A percentile compares a stretch with the other conserved stretches of the same genome.
phyloP scores from a whole-genome alignment of 2,329 filamentous ascomycete genomes.

The Zymoseptoria passerinii region DNA sequence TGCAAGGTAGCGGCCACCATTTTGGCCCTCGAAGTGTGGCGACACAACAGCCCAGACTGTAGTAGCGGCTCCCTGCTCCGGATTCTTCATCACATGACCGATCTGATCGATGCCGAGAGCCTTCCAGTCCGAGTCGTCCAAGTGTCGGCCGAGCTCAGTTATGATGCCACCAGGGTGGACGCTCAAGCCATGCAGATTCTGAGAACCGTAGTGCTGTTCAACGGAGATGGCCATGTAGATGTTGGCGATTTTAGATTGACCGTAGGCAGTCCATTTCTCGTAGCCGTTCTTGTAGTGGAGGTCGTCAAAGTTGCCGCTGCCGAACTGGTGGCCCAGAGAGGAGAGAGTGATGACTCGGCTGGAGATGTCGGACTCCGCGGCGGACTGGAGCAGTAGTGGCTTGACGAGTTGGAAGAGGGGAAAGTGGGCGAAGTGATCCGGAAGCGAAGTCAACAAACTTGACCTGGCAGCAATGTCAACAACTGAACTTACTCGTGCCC shows the following conservation, averaged over 20 bases:
- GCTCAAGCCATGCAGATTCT: conserved; percentile 37
- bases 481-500: conserved; percentile 27
- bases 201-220: conserved; percentile 40
- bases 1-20: conserved; percentile 41
- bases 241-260: conserved; percentile 44
- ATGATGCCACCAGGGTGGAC: conserved; percentile 42
- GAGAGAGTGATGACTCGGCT: conserved; percentile 43
- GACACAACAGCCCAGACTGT: conserved; percentile 38
- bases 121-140: conserved; percentile 10
- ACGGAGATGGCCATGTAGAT: conserved; percentile 46
- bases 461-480: conserved; percentile 37
- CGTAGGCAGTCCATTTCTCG: conserved; percentile 36
- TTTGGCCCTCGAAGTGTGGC: conserved; percentile 37
- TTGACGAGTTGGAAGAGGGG: conserved; percentile 46
- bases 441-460: conserved; percentile 8
- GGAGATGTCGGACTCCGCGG: conserved; percentile 32
- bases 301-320: conserved; percentile 32
- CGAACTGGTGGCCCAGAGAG: conserved; percentile 36
- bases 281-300: conserved; percentile 33
- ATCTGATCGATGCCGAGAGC: conserved; percentile 14
- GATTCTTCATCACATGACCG: conserved; percentile 20
- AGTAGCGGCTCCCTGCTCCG: conserved; percentile 44
- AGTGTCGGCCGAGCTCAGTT: conserved; percentile 16
- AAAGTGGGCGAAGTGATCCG: conserved; percentile 46
- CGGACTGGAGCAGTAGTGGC: conserved; percentile 33